These are phyloP conservation scores for Onygena corvina DNA, from an alignment of 2,329 filamentous ascomycete species.

Conservation along the genomic window DNA sequence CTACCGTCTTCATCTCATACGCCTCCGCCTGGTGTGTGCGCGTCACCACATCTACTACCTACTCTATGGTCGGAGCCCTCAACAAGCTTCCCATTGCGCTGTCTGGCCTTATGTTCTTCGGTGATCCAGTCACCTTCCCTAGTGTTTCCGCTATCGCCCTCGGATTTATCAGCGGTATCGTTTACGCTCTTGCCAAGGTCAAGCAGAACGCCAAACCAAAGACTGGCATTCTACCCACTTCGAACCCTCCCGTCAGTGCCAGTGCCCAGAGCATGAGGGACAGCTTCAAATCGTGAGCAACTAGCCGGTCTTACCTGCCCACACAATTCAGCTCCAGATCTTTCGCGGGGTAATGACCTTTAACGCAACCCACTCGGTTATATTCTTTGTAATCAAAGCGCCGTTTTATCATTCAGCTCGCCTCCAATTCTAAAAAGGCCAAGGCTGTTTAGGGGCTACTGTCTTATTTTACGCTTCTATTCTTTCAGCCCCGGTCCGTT, in stretches of 20 bases:
- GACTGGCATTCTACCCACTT: constrained; percentile 55
- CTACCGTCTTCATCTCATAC: constrained; percentile 97
- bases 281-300: constrained; percentile 54
- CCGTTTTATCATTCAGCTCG: background rate
- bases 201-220: constrained; percentile 59
- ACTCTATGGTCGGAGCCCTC: constrained; percentile 94
- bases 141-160: constrained; percentile 84
- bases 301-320: constrained; percentile 2
- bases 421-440: background rate
- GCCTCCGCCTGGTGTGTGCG: constrained; percentile 98
- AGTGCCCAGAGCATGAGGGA: constrained; percentile 87
- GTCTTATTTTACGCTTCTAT: background rate
- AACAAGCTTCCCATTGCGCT: constrained; percentile 97
- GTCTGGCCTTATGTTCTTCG: constrained; percentile 87
- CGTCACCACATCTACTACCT: constrained; percentile 92
- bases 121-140: constrained; percentile 81
- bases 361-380: background rate
- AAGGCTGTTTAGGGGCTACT: background rate
- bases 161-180: constrained; percentile 82
- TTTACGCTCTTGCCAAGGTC: constrained; percentile 79
- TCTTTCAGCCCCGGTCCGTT: too few species aligned
- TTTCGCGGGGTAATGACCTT: constrained; percentile 2
- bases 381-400: background rate
- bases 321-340: background rate
- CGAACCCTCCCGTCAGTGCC: constrained; percentile 65